Percentiles rank a stretch among this genome's conserved stretches.
Conservation (phyloP, 345 rosid genomes). For the Hibiscus syriacus region DNA sequence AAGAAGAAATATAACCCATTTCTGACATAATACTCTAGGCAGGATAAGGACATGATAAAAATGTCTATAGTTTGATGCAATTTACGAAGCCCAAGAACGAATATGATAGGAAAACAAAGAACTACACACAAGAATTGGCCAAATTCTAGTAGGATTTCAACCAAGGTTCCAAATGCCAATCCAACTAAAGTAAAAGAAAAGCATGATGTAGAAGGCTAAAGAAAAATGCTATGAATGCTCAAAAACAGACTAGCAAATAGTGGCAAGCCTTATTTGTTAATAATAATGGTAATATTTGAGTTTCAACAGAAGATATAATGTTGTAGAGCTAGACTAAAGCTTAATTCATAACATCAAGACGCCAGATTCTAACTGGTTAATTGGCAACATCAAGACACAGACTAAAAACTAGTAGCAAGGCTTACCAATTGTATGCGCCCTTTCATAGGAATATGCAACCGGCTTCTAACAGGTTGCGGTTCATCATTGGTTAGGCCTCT, state of each 20-base stretch:
- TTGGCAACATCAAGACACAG: slow-evolving; percentile 1
- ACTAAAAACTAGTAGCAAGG: slow-evolving; percentile 7
- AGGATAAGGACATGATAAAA: neutral
- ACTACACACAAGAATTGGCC: neutral
- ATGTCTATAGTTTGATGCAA: neutral
- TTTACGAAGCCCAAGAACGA: neutral
- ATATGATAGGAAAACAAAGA: neutral
- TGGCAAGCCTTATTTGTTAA: neutral
- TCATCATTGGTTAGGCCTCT: slow-evolving; percentile 47
- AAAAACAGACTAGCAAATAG: neutral
- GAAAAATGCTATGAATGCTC: neutral
- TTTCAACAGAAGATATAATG: neutral
- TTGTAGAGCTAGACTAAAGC: neutral
- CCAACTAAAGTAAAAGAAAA: neutral
- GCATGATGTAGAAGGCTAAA: neutral
- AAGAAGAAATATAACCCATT: slow-evolving; percentile 12
- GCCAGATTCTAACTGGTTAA: slow-evolving; percentile 2
- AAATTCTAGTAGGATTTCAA: neutral
- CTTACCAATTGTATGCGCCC: slow-evolving; percentile 90
- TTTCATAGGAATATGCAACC: slow-evolving; percentile 76
- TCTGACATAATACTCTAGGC: slow-evolving; percentile 3
- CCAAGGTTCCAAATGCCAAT: neutral
- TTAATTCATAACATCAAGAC: slow-evolving; percentile 1
- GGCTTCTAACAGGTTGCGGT: slow-evolving; percentile 53
- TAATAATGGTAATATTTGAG: neutral